These are phyloP conservation scores for Adiantum capillusveneris DNA, from an alignment of 75 land plant genomes.

Conservation along the genomic window DNA sequence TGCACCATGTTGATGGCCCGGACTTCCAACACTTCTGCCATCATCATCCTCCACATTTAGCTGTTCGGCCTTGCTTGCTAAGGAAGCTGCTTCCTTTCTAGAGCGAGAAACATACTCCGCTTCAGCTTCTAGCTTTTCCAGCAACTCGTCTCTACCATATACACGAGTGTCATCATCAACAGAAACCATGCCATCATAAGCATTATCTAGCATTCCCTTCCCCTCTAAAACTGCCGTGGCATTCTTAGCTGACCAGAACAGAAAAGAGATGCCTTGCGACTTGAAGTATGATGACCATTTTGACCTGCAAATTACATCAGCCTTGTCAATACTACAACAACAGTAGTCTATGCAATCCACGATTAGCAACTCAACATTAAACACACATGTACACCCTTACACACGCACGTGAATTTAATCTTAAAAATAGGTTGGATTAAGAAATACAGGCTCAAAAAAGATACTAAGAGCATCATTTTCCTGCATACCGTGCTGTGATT, in stretches of 20 bases:
- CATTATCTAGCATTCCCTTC: slow-evolving; percentile 15
- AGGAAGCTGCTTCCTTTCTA: slow-evolving; percentile 24
- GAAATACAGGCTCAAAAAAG: too few species aligned
- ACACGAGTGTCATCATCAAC: slow-evolving; percentile 47
- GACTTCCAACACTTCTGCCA: slow-evolving; percentile 1
- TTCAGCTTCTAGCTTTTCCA: slow-evolving; percentile 60
- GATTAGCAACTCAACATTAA: too few species aligned
- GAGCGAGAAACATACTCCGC: slow-evolving; percentile 55
- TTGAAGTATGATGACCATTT: slow-evolving; percentile 77
- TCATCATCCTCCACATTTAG: slow-evolving; percentile 5
- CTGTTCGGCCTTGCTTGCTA: slow-evolving; percentile 19
- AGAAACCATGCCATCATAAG: slow-evolving; percentile 4
- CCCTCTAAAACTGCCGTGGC: slow-evolving; percentile 74
- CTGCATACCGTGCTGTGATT: slow-evolving; percentile 38
- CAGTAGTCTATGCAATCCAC: too few species aligned
- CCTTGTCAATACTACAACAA: too few species aligned
- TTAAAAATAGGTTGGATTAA: too few species aligned
- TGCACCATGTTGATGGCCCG: neutral
- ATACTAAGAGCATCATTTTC: too few species aligned
- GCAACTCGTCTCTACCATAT: slow-evolving; percentile 70
- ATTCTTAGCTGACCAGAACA: slow-evolving; percentile 97
- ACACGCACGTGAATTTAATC: too few species aligned
- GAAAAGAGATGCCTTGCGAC: slow-evolving; percentile 47
- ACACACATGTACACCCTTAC: too few species aligned
- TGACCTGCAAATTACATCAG: slow-evolving; percentile 28